These are phyloP conservation scores for Coccinonectria pachysandricola DNA, from an alignment of 2,329 filamentous ascomycete species.

Conservation along the genomic window DNA sequence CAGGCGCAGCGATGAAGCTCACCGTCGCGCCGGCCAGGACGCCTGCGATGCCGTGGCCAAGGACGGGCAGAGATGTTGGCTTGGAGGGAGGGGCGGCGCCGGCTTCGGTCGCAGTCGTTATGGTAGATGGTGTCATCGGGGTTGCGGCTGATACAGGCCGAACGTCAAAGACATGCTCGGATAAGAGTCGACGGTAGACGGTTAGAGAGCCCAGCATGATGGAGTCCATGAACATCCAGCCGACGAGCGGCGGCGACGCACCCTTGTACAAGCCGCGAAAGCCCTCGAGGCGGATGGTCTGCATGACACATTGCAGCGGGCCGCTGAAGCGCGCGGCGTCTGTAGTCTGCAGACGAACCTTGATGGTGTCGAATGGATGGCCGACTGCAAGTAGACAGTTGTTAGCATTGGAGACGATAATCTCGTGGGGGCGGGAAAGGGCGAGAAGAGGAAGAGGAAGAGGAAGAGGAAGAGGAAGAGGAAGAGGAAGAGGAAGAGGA, in stretches of 20 bases:
- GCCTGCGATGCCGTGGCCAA: conserved; percentile 82
- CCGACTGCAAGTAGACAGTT: conserved; percentile 34
- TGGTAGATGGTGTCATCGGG: too few relatives aligned
- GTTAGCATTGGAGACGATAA: too few relatives aligned
- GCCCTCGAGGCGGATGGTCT: conserved; percentile 81
- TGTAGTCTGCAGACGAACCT: conserved; percentile 89
- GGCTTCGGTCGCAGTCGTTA: too few relatives aligned
- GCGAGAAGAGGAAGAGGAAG: neutral
- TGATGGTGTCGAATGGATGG: conserved; percentile 87
- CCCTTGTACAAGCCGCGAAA: conserved; percentile 85
- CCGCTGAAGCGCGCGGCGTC: conserved; percentile 68
- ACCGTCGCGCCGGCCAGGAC: conserved; percentile 82
- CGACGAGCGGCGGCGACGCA: conserved; percentile 79
- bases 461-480: neutral
- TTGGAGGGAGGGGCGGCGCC: conserved; percentile 5
- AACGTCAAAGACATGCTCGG: conserved; percentile 65
- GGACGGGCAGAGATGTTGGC: conserved; percentile 48
- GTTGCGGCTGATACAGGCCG: too few relatives aligned
- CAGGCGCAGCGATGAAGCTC: conserved; percentile 82
- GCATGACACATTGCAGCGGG: conserved; percentile 72
- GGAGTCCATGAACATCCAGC: conserved; percentile 98
- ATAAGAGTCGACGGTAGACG: conserved; percentile 75
- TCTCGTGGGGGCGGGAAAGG: too few relatives aligned
- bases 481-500: too few relatives aligned
- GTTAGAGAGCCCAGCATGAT: conserved; percentile 87